phyloP scores from a whole-genome alignment of 805 yeast species.

The Zygosaccharomyces gambellarensis region DNA sequence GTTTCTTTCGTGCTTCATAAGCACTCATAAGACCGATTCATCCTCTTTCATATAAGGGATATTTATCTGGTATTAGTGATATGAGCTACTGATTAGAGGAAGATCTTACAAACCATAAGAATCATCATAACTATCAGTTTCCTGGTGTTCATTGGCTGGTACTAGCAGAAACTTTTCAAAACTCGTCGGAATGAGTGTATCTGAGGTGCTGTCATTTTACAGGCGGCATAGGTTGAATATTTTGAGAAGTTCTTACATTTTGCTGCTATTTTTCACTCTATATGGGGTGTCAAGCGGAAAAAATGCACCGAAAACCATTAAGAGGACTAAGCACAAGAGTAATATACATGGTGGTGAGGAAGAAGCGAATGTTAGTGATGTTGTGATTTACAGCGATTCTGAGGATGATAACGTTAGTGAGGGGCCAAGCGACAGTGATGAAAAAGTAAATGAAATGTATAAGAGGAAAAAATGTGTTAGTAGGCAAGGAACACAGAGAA shows the following conservation, averaged over 20 bases:
- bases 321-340: slow-evolving; percentile 8
- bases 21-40: too few relatives aligned
- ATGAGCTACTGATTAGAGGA: neutral
- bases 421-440: slow-evolving; percentile 4
- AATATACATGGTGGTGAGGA: slow-evolving; percentile 8
- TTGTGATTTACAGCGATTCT: slow-evolving; percentile 3
- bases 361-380: slow-evolving; percentile 12
- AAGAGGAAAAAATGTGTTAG: slow-evolving; percentile 2
- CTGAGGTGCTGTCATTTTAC: slow-evolving; percentile 18
- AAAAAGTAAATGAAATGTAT: neutral
- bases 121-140: neutral
- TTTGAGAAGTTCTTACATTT: slow-evolving; percentile 28
- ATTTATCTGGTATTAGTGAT: neutral
- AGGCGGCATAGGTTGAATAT: slow-evolving; percentile 27
- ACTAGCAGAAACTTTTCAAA: too few relatives aligned
- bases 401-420: slow-evolving; percentile 3
- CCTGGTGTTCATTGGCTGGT: neutral
- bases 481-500: slow-evolving; percentile 2
- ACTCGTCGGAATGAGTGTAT: slow-evolving; percentile 1
- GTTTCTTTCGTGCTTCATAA: too few relatives aligned
- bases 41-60: too few relatives aligned
- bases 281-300: slow-evolving; percentile 16
- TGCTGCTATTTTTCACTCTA: slow-evolving; percentile 25
- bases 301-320: slow-evolving; percentile 9
- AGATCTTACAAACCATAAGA: neutral